A percentile compares a stretch with the other conserved stretches of the same genome.
phyloP scores from a whole-genome alignment of 208 protist species.

The Herpetomonas muscarum region DNA sequence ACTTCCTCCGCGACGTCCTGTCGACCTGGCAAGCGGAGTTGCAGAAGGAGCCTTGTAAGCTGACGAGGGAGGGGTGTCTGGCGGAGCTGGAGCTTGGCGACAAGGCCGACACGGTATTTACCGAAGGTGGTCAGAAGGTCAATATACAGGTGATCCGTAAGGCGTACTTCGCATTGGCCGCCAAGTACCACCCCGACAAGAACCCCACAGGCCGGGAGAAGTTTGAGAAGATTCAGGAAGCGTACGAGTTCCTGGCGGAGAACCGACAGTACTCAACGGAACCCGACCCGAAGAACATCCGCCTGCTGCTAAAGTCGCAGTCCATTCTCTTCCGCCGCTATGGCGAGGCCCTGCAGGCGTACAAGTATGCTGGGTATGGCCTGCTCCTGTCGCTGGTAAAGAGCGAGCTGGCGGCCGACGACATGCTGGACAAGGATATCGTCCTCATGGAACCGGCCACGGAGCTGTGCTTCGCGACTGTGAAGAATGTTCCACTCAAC shows the following conservation, averaged over 20 bases:
- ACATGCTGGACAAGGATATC: constrained; percentile 67
- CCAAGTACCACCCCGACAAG: constrained; percentile 96
- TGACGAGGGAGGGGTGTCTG: constrained; percentile 64
- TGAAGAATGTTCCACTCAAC: constrained; percentile 90
- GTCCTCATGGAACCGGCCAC: constrained; percentile 76
- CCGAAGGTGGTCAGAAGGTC: constrained; percentile 6
- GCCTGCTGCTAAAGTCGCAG: constrained; percentile 84
- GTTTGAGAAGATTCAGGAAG: constrained; percentile 91
- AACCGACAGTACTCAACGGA: constrained; percentile 24
- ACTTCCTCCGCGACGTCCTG: constrained; percentile 86
- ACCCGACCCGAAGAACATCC: constrained; percentile 59
- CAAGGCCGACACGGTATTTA: constrained; percentile 1
- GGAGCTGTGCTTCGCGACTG: constrained; percentile 88
- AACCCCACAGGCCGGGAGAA: constrained; percentile 92
- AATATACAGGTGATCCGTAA: constrained; percentile 76
- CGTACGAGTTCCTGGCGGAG: constrained; percentile 84
- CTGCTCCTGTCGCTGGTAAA: constrained; percentile 82
- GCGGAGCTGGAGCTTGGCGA: constrained; percentile 67
- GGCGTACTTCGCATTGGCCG: constrained; percentile 91
- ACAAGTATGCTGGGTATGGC: constrained; percentile 95
- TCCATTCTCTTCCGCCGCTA: constrained; percentile 91
- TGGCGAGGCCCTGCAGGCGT: constrained; percentile 61
- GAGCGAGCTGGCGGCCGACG: constrained; percentile 51
- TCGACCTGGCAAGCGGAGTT: constrained; percentile 81
- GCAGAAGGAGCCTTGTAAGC: constrained; percentile 71